Evolutionary conservation across 1,284 basidiomycete genomes (phyloP).

Genomic region (Golubevia pallescens): DNA sequence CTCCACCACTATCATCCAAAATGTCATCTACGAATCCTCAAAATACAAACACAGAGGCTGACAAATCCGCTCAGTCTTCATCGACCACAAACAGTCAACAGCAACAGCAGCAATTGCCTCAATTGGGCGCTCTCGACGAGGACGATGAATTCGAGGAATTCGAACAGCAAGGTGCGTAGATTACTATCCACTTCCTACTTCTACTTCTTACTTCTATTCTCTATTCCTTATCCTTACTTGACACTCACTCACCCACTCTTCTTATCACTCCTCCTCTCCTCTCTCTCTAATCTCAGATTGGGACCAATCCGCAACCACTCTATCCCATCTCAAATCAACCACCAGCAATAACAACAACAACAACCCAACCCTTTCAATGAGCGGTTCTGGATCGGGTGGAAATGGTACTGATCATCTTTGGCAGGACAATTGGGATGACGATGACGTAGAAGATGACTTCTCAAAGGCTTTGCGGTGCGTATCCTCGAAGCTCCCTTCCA

Average conservation of each 20-base stretch:
- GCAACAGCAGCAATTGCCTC: conserved; percentile 22
- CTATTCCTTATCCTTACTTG: no score
- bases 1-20: no score
- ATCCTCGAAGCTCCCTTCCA: no score
- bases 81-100: no score
- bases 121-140: conserved; percentile 56
- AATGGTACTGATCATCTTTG: conserved; percentile 51
- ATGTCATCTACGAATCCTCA: no score
- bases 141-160: conserved; percentile 65
- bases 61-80: no score
- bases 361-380: conserved; percentile 12
- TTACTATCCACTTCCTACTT: conserved; percentile 6
- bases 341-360: not conserved
- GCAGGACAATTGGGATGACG: conserved; percentile 64
- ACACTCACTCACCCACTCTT: no score
- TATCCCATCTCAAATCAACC: conserved; percentile 20
- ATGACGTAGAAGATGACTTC: conserved; percentile 63
- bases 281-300: conserved; percentile 26
- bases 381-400: conserved; percentile 16
- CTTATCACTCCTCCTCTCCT: conserved; percentile 1
- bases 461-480: conserved; percentile 57
- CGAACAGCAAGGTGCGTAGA: conserved; percentile 54
- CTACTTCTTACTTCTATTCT: not conserved
- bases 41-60: no score
- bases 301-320: conserved; percentile 41